Evolutionary conservation across 345 rosid species (phyloP), one percentile per base, ranked within the genome.

Genomic region (Camelina hispida): DNA sequence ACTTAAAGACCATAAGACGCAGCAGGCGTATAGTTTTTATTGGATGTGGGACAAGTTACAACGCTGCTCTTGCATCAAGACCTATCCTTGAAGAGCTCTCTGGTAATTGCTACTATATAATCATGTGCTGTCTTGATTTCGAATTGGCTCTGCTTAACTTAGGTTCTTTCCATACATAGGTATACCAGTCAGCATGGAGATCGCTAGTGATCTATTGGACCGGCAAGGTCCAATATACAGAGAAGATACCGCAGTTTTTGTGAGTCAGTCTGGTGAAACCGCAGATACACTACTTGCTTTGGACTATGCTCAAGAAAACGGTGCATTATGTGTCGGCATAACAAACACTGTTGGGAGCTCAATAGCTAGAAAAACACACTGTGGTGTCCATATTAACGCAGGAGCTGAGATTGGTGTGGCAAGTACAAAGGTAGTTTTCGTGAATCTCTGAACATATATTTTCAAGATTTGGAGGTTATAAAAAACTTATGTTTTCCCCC

Each of bases 211-310:
- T 85, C 87, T 94, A 13, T 78, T 85, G 87, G 98, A 94, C 77
- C 78, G 98, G 68, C 91, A 87, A 77, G 98, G 97, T 80, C 97
- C 97, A 22, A 91, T 94, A 69, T 90, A 94, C 83, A 88, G 98
- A 82, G 97, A 94, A 84, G 98, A 94, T 73, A 94, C 97, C 5
- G 98, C 96, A 9, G 93, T 84, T 62, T 94, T 94, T 85, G 98
- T 94, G 62, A 91, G 98, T 83, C 97, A 94, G 80, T 94, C 98
- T 51, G 98, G 98, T 81, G 98, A 94, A 94, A 94, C 98, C 22
- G 97, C 98, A 46, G 98, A 94, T 85, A 85, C 98, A 16, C 74
- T 94, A 72, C 83, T 78, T 67, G 98, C 98, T 14, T 66, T 94
- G 59, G 93, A 88, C 53, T 90, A 94, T 78, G 96, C 98, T 70